These are phyloP conservation scores for Funneliformis caledonium DNA, from an alignment of 371 early-diverging fungal species.

Conservation along the genomic window DNA sequence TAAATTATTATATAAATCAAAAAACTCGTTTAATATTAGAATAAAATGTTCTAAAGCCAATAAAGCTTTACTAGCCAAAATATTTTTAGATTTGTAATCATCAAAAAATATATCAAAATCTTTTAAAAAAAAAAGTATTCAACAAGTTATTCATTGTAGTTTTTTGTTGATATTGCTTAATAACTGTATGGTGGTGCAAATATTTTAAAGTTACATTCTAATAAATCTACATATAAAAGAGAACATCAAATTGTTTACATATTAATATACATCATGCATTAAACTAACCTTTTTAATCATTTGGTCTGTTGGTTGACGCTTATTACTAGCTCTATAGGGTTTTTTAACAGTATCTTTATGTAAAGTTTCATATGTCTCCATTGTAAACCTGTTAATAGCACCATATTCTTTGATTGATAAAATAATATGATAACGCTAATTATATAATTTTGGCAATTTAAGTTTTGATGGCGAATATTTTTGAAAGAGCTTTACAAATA, in stretches of 20 bases:
- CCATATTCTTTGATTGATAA: slow-evolving; percentile 10
- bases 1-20: not conserved
- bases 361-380: slow-evolving; percentile 6
- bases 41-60: slow-evolving; percentile 7
- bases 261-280: no score
- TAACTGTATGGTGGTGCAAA: not conserved
- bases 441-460: slow-evolving; percentile 7
- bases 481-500: slow-evolving; percentile 21
- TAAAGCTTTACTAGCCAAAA: not conserved
- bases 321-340: slow-evolving; percentile 10
- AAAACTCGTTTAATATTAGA: not conserved
- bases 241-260: no score
- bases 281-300: slow-evolving; percentile 29
- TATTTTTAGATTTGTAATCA: not conserved
- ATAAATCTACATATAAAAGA: no score
- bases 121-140: not conserved
- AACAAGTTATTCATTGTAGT: not conserved
- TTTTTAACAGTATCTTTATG: slow-evolving; percentile 6
- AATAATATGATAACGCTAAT: slow-evolving; percentile 18
- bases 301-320: not conserved
- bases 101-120: not conserved
- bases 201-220: no score
- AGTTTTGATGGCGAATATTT: not conserved
- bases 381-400: not conserved
- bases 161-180: not conserved